Evolutionary conservation across 225 moss, liverwort and hornwort genomes (phyloP).

Genomic region (Pseudoscleropodium purum): DNA sequence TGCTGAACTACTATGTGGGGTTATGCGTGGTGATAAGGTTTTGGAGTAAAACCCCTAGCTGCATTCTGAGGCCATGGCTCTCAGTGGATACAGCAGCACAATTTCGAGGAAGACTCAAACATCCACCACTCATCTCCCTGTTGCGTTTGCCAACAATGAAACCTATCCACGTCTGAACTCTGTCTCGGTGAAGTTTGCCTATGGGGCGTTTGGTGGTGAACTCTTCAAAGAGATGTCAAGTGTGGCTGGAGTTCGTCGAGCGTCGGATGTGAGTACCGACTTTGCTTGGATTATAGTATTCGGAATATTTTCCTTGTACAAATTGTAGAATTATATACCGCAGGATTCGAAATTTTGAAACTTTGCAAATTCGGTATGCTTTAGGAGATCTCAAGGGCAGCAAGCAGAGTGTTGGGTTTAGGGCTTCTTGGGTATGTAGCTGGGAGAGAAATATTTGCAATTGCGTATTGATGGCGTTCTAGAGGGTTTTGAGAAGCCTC

Average conservation of each 20-base stretch:
- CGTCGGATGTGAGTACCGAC: neutral
- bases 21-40: constrained; percentile 1
- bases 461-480: neutral
- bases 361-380: neutral
- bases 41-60: neutral
- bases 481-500: neutral
- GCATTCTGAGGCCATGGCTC: neutral
- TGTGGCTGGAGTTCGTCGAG: neutral
- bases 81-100: neutral
- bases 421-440: neutral
- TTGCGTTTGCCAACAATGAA: neutral
- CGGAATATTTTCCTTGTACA: neutral
- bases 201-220: neutral
- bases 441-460: neutral
- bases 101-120: neutral
- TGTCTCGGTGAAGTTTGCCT: neutral
- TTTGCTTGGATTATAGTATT: neutral
- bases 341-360: neutral
- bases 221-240: neutral
- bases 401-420: neutral
- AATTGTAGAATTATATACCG: neutral
- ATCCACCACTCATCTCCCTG: neutral
- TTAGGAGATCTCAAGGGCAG: neutral
- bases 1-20: neutral
- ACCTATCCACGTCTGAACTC: neutral